Conservation (phyloP, 345 rosid species). For the Chamaenerion angustifolium region DNA sequence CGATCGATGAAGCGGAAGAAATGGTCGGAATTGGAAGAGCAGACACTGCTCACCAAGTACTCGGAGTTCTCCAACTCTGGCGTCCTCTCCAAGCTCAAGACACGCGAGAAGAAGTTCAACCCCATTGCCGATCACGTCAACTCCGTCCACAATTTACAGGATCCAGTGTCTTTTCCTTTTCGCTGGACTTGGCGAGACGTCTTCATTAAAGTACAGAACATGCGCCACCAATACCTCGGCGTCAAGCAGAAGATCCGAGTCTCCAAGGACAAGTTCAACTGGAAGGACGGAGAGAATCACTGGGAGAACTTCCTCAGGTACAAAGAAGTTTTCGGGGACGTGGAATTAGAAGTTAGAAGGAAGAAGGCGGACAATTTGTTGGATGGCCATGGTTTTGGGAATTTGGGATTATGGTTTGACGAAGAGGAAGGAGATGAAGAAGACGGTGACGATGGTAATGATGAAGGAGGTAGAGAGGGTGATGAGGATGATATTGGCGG, state of each 20-base stretch:
- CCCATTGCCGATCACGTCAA: slow-evolving; percentile 69
- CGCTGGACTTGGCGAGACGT: slow-evolving; percentile 80
- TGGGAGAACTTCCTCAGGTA: slow-evolving; percentile 69
- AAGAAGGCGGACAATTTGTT: slow-evolving; percentile 22
- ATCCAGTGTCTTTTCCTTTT: slow-evolving; percentile 50
- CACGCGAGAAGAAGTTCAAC: slow-evolving; percentile 66
- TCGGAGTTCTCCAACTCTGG: slow-evolving; percentile 47
- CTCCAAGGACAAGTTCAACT: slow-evolving; percentile 38
- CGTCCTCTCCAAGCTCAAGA: slow-evolving; percentile 50
- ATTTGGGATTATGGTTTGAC: slow-evolving; percentile 34
- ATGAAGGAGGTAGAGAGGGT: slow-evolving; percentile 12
- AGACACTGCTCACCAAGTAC: slow-evolving; percentile 42
- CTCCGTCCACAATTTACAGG: slow-evolving; percentile 43
- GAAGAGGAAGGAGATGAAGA: slow-evolving; percentile 29
- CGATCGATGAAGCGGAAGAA: slow-evolving; percentile 50
- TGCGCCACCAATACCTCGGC: slow-evolving; percentile 74
- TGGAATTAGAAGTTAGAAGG: slow-evolving; percentile 52
- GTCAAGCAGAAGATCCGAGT: slow-evolving; percentile 70
- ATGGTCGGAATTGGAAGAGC: slow-evolving; percentile 64
- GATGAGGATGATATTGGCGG: slow-evolving; percentile 10
- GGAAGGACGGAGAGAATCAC: slow-evolving; percentile 66
- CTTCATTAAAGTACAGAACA: slow-evolving; percentile 70
- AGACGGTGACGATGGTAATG: slow-evolving; percentile 20
- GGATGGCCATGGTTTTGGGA: slow-evolving; percentile 24
- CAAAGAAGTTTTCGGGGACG: slow-evolving; percentile 66